A percentile compares a stretch with the other conserved stretches of the same genome.
These are phyloP conservation scores for Kwoniella pini DNA, from an alignment of 768 basidiomycete genomes.

Conservation along the genomic window DNA sequence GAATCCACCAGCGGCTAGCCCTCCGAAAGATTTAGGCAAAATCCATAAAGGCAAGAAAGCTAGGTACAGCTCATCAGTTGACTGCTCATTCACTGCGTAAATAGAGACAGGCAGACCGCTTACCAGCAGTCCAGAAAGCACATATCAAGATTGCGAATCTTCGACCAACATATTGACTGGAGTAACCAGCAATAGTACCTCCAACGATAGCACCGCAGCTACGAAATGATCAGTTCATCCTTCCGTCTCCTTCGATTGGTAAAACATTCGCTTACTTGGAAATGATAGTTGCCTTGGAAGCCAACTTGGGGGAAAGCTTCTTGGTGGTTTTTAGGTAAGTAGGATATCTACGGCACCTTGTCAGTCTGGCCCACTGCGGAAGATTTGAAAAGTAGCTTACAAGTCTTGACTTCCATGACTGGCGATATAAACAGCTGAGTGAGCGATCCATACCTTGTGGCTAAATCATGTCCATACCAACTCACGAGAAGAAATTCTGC, in stretches of 20 bases:
- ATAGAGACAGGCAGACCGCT: conserved; percentile 59
- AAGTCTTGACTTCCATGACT: conserved; percentile 61
- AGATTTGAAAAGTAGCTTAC: conserved; percentile 11
- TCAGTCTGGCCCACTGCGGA: not conserved
- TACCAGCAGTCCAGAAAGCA: conserved; percentile 12
- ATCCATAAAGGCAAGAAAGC: conserved; percentile 69
- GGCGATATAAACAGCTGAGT: not conserved
- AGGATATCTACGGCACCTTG: conserved; percentile 60
- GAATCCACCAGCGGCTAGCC: conserved; percentile 79
- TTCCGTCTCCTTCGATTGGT: not conserved
- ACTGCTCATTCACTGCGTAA: not conserved
- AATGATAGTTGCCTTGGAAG: conserved; percentile 79
- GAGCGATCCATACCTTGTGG: not conserved
- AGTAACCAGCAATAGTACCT: conserved; percentile 69
- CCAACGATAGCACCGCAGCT: conserved; percentile 53
- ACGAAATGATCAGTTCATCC: not conserved
- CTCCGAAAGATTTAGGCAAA: conserved; percentile 67
- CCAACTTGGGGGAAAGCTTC: conserved; percentile 61
- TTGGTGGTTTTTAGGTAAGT: conserved; percentile 70
- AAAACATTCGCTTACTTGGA: conserved; percentile 54
- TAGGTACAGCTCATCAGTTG: not conserved
- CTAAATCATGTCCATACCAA: not conserved
- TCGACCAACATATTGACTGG: conserved; percentile 75
- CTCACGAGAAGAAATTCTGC: conserved; percentile 20
- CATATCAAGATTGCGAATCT: conserved; percentile 60